Evolutionary conservation across 371 early-diverging fungal genomes (phyloP).

Genomic region (Umbelopsis sp.): DNA sequence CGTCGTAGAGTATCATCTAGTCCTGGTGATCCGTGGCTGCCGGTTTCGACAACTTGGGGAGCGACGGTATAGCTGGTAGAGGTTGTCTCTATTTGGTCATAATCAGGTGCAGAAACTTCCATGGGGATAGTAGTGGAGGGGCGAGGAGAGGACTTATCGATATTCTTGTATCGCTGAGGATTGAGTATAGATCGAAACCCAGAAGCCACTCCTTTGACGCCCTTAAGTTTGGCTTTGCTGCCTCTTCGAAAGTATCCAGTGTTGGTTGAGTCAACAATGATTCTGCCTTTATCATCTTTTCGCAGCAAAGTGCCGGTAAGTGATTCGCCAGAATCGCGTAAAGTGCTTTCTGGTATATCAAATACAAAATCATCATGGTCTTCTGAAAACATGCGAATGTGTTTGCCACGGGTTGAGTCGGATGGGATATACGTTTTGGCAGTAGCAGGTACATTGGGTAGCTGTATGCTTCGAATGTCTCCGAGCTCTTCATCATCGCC

Average conservation of each 20-base stretch:
- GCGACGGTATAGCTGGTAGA: background rate
- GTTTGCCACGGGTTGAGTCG: background rate
- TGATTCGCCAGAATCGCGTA: background rate
- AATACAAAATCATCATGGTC: background rate
- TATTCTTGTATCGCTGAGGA: background rate
- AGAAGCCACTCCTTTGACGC: background rate
- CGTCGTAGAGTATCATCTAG: no score
- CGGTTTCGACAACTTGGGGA: no score
- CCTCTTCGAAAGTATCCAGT: background rate
- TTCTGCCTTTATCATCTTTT: constrained; percentile 4
- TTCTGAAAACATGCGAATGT: constrained; percentile 2
- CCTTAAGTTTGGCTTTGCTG: background rate
- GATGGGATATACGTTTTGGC: constrained; percentile 2
- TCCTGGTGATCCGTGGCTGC: no score
- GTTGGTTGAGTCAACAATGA: background rate
- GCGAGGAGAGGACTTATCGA: background rate
- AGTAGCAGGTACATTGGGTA: background rate
- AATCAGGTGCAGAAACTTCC: background rate
- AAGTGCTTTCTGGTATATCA: background rate
- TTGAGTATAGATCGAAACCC: background rate
- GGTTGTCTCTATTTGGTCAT: background rate
- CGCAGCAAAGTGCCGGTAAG: constrained; percentile 11
- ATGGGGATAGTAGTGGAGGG: background rate
- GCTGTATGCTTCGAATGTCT: background rate
- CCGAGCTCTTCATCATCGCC: background rate